phyloP scores from a whole-genome alignment of 148 eudicot genomes.

The Rheum nobile region DNA sequence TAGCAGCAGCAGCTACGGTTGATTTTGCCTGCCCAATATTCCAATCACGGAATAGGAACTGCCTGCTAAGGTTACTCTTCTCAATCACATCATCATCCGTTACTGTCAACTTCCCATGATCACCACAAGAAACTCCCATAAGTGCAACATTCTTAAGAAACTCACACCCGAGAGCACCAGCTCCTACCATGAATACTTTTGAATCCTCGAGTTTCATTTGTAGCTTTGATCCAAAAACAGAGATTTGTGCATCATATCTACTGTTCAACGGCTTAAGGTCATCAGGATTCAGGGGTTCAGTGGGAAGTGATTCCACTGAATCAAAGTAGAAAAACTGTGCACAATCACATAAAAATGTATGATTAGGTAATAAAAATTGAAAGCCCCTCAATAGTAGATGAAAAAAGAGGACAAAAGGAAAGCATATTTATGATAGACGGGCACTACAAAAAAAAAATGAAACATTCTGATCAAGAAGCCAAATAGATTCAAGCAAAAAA shows the following conservation, averaged over 20 bases:
- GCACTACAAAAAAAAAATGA: not conserved
- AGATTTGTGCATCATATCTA: conserved; percentile 73
- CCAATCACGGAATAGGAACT: conserved; percentile 78
- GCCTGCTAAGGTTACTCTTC: conserved; percentile 73
- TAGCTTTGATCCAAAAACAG: conserved; percentile 65
- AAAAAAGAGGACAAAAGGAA: not conserved
- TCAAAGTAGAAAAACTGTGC: conserved; percentile 71
- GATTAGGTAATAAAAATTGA: not conserved
- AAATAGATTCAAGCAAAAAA: not conserved
- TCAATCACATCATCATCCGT: conserved; percentile 81
- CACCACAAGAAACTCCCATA: conserved; percentile 70
- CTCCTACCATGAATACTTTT: conserved; percentile 54
- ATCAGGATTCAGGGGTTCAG: conserved; percentile 39
- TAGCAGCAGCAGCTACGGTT: conserved; percentile 71
- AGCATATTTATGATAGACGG: not conserved
- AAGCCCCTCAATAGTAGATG: not conserved
- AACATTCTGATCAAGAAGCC: not conserved
- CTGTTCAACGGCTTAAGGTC: conserved; percentile 60
- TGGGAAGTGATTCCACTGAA: conserved; percentile 71
- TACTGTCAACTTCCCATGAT: conserved; percentile 49
- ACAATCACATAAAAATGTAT: not conserved
- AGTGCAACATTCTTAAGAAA: conserved; percentile 63
- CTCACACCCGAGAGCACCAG: conserved; percentile 78
- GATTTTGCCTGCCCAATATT: conserved; percentile 78
- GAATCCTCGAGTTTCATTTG: conserved; percentile 63